A percentile compares a stretch with the other conserved stretches of the same genome.
Conservation (phyloP, 2,329 filamentous ascomycete genomes). For the Ceratocystis eucalypticola region DNA sequence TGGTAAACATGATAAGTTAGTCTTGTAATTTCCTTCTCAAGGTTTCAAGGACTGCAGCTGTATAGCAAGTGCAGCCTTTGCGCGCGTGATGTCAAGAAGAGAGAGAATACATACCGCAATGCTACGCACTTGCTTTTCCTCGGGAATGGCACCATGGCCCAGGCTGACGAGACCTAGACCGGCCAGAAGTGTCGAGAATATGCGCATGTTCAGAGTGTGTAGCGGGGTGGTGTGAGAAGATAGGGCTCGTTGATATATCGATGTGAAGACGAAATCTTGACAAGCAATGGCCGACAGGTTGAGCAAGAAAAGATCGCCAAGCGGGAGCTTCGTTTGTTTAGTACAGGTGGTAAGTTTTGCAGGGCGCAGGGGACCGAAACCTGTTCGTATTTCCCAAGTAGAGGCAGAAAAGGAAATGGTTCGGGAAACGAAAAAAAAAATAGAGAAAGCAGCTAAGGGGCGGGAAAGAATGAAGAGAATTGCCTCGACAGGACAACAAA, state of each 20-base stretch:
- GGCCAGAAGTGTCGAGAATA: slow-evolving; percentile 18
- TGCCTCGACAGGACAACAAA: background rate
- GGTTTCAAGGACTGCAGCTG: no score
- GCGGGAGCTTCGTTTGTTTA: background rate
- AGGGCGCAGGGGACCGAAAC: slow-evolving; percentile 2
- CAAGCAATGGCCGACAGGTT: background rate
- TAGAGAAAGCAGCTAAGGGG: background rate
- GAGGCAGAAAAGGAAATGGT: background rate
- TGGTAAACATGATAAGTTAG: slow-evolving; percentile 19
- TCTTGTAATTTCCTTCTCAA: background rate
- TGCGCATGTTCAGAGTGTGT: slow-evolving; percentile 13
- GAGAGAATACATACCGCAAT: slow-evolving; percentile 20
- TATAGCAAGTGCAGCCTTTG: background rate
- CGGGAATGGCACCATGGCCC: slow-evolving; percentile 11
- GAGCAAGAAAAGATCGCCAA: background rate
- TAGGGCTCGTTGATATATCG: background rate
- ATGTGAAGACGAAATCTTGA: background rate
- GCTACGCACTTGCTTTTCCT: slow-evolving; percentile 20
- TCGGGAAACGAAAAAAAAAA: background rate
- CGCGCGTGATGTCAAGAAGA: background rate
- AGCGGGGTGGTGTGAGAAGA: background rate
- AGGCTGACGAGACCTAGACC: slow-evolving; percentile 16
- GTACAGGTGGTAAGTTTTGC: slow-evolving; percentile 6
- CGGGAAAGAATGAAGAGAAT: background rate
- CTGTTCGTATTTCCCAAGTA: slow-evolving; percentile 1